Percentiles rank a stretch among this genome's conserved stretches.
Conservation (phyloP, 768 basidiomycete species). For the Termitomyces sp. region DNA sequence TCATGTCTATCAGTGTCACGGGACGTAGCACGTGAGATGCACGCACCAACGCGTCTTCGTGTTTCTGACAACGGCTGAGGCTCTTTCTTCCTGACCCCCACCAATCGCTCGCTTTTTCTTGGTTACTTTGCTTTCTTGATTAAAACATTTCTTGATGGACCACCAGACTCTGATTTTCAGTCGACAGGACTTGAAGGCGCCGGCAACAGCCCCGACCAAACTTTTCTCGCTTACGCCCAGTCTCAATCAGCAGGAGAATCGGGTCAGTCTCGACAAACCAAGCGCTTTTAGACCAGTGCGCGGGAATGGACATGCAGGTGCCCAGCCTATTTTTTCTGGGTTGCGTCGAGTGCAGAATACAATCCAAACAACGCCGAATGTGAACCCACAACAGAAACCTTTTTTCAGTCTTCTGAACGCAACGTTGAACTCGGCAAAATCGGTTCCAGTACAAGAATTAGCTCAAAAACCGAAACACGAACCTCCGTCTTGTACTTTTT, state of each 20-base stretch:
- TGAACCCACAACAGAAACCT: neutral
- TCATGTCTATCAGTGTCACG: too few species aligned
- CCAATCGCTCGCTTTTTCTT: neutral
- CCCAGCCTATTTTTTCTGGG: slow-evolving; percentile 8
- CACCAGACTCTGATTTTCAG: neutral
- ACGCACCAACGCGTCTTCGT: neutral
- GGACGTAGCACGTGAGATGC: neutral
- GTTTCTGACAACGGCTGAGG: neutral
- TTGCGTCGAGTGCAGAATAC: slow-evolving; percentile 7
- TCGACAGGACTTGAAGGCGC: neutral
- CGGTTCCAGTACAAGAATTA: neutral
- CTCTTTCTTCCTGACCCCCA: neutral
- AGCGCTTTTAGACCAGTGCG: neutral
- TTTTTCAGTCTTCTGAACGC: neutral
- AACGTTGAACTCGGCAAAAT: neutral
- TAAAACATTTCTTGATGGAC: neutral
- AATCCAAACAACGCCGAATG: neutral
- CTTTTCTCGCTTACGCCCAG: slow-evolving; percentile 10
- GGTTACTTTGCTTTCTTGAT: neutral
- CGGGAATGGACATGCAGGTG: neutral
- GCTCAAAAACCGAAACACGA: neutral
- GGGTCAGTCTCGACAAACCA: neutral
- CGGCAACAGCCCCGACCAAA: neutral
- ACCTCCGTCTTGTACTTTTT: neutral
- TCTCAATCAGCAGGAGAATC: slow-evolving; percentile 11